Base-by-base conservation (phyloP, 768 basidiomycete genomes). In the Hebeloma cylindrosporum region DNA sequence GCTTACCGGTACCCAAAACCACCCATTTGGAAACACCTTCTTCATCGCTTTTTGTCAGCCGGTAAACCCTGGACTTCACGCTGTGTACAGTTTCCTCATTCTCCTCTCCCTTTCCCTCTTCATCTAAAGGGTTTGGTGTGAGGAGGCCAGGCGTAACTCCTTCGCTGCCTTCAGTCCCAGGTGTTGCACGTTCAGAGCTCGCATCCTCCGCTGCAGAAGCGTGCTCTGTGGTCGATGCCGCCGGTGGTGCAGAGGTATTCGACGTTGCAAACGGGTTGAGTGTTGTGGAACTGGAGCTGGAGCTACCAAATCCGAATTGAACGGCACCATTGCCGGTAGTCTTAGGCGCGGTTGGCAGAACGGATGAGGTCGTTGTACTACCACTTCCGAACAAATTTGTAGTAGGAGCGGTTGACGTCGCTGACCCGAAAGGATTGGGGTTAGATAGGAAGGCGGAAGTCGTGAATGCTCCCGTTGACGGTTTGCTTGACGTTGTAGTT, bases 21-120 rank as follows among this genome's bases (percentile, higher is more conserved):
- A 64, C 70, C 88, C 87, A 90, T 22, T 72, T 71, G 29, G n/a
- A n/a, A n/a, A 60, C 73, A 60, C 48, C 63, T 18, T 57, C 59
- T 30, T 76, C 74, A 9, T 71, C 67, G 11, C 67, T 63, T 62
- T 78, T 81, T 48, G 65, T 66, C 59, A 89, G 56, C 58, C 74
- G 77, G 58, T 70, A 88, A 18, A 82, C 80, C 60, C 85, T 89
- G 36, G 78, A 64, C 60, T 72, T 79, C 36, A 79, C 69, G 33
- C 69, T 64, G 60, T 85, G 73, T 21, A 66, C 65, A 3, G 85
- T 89, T 47, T 80, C 80, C 57, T 92, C 89, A 29, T 83, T 74
- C 59, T 92, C 85, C 65, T 92, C 89, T 21, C 89, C 89, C 55
- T 83, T 83, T 8, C 89, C 88, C 48, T 87, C 86, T 41, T 70